Conservation (phyloP, 768 basidiomycete genomes). For the Leccinum sublutescens region DNA sequence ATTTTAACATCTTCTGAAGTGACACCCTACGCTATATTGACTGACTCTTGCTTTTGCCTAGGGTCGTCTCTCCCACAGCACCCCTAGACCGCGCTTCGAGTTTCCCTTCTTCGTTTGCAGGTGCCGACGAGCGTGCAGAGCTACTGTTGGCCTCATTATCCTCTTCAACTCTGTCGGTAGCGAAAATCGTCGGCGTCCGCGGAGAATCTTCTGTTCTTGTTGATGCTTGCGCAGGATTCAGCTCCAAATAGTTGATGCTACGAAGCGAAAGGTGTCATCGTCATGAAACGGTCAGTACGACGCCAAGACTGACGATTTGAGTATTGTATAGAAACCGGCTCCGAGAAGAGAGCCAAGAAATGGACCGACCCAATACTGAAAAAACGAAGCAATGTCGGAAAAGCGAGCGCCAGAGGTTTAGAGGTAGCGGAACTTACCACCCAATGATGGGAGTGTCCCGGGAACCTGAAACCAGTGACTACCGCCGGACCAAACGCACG, state of each 20-base stretch:
- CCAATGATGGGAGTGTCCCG: conserved; percentile 50
- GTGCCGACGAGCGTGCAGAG: neutral
- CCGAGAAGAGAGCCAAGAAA: conserved; percentile 63
- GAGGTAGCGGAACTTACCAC: conserved; percentile 42
- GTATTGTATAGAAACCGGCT: conserved; percentile 51
- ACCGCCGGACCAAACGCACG: conserved; percentile 70
- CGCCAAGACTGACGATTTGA: conserved; percentile 45
- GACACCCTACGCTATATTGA: neutral
- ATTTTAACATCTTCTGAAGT: neutral
- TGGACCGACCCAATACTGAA: conserved; percentile 71
- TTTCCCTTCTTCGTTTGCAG: neutral
- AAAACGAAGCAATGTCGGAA: conserved; percentile 6
- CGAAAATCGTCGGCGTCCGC: conserved; percentile 13
- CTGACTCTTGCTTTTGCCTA: neutral
- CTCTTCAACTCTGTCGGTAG: neutral
- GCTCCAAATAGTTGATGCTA: conserved; percentile 29
- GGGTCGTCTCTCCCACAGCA: no score
- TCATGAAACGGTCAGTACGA: neutral
- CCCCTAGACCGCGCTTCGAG: neutral
- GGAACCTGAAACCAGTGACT: conserved; percentile 50
- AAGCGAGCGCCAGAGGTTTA: neutral
- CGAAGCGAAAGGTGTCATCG: conserved; percentile 2
- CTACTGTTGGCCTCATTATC: conserved; percentile 8
- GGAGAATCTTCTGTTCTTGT: conserved; percentile 30
- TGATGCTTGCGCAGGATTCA: conserved; percentile 33